phyloP scores from a whole-genome alignment of 306 rosid genomes.

The Cicer judaicum region DNA sequence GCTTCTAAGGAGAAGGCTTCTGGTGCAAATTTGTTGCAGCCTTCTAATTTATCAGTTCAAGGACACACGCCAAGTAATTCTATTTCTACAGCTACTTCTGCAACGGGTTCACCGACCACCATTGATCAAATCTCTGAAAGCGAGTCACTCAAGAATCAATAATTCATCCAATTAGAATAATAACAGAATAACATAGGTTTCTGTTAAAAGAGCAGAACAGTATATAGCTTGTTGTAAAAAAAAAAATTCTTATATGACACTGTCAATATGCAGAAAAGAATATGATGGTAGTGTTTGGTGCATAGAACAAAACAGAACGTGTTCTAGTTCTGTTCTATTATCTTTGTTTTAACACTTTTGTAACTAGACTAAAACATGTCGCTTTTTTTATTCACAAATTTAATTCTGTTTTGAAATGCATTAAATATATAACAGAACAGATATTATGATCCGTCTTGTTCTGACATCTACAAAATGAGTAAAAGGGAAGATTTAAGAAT shows the following conservation, averaged over 20 bases:
- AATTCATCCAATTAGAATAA: slow-evolving; percentile 23
- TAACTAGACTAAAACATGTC: slow-evolving; percentile 1
- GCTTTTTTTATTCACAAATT: background rate
- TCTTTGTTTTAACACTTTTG: background rate
- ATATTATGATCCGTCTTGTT: slow-evolving; percentile 16
- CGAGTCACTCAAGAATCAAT: slow-evolving; percentile 46
- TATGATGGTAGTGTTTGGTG: slow-evolving; percentile 22
- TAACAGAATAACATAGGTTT: slow-evolving; percentile 39
- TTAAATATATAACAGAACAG: background rate
- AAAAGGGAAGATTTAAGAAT: no score
- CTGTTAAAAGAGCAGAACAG: slow-evolving; percentile 41
- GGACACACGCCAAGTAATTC: slow-evolving; percentile 51
- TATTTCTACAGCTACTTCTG: slow-evolving; percentile 49
- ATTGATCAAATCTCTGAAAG: slow-evolving; percentile 52
- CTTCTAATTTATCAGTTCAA: slow-evolving; percentile 47
- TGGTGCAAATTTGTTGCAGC: slow-evolving; percentile 44
- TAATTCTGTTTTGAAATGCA: slow-evolving; percentile 12
- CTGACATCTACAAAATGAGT: background rate
- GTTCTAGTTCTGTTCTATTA: background rate
- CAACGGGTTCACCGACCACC: slow-evolving; percentile 48
- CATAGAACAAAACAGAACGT: background rate
- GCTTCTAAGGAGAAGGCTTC: slow-evolving; percentile 68
- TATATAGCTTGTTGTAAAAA: slow-evolving; percentile 35
- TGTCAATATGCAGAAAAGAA: slow-evolving; percentile 42
- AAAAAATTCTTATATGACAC: slow-evolving; percentile 28